These are phyloP conservation scores for Coemansia sp. DNA, from an alignment of 371 early-diverging fungal species.

Conservation along the genomic window DNA sequence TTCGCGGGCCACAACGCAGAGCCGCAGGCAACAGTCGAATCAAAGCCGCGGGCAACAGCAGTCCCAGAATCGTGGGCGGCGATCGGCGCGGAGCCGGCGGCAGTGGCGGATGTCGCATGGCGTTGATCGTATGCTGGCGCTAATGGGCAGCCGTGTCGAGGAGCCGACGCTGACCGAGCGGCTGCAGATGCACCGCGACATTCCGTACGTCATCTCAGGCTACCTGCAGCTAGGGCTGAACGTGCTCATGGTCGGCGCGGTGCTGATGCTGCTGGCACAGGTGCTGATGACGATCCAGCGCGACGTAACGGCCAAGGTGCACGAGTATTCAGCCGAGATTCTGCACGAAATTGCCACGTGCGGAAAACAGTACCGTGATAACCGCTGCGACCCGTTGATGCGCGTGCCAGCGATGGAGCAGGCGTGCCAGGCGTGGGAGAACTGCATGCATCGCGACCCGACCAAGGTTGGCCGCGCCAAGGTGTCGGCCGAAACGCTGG, in stretches of 20 bases:
- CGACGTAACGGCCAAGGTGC: constrained; percentile 68
- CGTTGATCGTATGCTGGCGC: constrained; percentile 38
- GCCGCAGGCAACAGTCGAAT: neutral
- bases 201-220: constrained; percentile 50
- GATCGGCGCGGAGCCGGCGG: constrained; percentile 17
- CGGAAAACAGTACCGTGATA: constrained; percentile 66
- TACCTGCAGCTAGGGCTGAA: constrained; percentile 68
- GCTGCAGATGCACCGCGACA: constrained; percentile 51
- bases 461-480: constrained; percentile 65
- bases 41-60: constrained; percentile 1
- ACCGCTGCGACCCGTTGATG: constrained; percentile 69
- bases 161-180: constrained; percentile 35
- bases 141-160: constrained; percentile 42
- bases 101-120: constrained; percentile 32
- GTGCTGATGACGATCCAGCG: constrained; percentile 63
- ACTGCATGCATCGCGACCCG: constrained; percentile 75
- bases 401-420: constrained; percentile 80
- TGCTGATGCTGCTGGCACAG: constrained; percentile 60
- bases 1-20: neutral
- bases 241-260: constrained; percentile 54
- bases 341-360: constrained; percentile 68
- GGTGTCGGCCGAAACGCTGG: constrained; percentile 77
- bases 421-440: constrained; percentile 76
- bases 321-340: constrained; percentile 64
- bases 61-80: neutral